These are phyloP conservation scores for Colletotrichum tabaci DNA, from an alignment of 2,329 filamentous ascomycete species.

Conservation along the genomic window DNA sequence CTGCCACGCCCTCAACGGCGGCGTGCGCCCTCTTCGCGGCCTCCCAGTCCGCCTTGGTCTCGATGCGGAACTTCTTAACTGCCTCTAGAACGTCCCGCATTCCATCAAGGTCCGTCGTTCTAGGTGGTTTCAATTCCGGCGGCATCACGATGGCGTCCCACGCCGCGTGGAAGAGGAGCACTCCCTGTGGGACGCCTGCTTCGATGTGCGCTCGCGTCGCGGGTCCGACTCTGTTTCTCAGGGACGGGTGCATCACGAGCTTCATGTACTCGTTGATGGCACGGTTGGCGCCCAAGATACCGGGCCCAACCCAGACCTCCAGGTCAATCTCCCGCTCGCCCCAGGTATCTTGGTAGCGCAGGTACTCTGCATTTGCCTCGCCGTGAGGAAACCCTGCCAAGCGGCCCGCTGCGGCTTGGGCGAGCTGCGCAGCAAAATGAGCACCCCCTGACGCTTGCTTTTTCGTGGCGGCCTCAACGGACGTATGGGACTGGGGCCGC, in stretches of 20 bases:
- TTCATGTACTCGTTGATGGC: slow-evolving; percentile 65
- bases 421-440: slow-evolving; percentile 30
- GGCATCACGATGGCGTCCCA: slow-evolving; percentile 67
- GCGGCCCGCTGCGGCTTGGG: slow-evolving; percentile 43
- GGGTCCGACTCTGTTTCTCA: slow-evolving; percentile 59
- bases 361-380: slow-evolving; percentile 48
- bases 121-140: slow-evolving; percentile 48
- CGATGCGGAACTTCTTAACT: slow-evolving; percentile 57
- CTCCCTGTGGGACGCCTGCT: slow-evolving; percentile 63
- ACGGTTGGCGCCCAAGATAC: slow-evolving; percentile 49
- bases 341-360: slow-evolving; percentile 49
- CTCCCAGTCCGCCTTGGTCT: slow-evolving; percentile 50
- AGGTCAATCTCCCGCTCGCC: slow-evolving; percentile 49
- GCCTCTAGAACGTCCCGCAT: slow-evolving; percentile 62
- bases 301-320: slow-evolving; percentile 65
- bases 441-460: slow-evolving; percentile 32
- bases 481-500: slow-evolving; percentile 11
- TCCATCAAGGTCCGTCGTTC: slow-evolving; percentile 48
- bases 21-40: slow-evolving; percentile 39
- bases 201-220: slow-evolving; percentile 64
- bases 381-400: slow-evolving; percentile 47
- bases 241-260: slow-evolving; percentile 54
- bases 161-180: slow-evolving; percentile 65
- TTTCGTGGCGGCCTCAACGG: slow-evolving; percentile 13
- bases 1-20: slow-evolving; percentile 29